A percentile compares a stretch with the other conserved stretches of the same genome.
Evolutionary conservation across 352 stramenopile genomes (phyloP).

Genomic region (Phytophthora fragariae): DNA sequence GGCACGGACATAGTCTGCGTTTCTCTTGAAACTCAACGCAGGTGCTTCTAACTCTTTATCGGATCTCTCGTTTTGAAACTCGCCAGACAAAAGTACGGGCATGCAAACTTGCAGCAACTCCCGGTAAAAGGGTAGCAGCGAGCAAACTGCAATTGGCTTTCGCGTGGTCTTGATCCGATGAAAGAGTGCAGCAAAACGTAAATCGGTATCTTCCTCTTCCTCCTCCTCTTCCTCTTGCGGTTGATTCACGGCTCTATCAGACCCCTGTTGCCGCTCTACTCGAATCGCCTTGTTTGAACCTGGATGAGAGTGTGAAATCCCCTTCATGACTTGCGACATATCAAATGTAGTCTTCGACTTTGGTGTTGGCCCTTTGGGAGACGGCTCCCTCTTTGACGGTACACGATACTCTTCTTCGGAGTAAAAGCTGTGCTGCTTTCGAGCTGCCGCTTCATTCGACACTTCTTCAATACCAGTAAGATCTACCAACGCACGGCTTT

Average conservation of each 20-base stretch:
- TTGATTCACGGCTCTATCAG: conserved; percentile 14
- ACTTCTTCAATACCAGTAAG: conserved; percentile 53
- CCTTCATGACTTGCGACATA: conserved; percentile 73
- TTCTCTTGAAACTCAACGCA: conserved; percentile 71
- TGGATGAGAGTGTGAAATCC: conserved; percentile 62
- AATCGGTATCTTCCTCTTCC: conserved; percentile 49
- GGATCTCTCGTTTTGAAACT: conserved; percentile 66
- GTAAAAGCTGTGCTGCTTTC: conserved; percentile 82
- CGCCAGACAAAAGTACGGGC: conserved; percentile 70
- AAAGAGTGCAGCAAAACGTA: conserved; percentile 73
- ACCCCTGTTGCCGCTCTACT: conserved; percentile 21
- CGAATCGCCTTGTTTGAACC: conserved; percentile 30
- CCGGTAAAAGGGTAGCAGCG: conserved; percentile 84
- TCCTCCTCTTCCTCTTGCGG: conserved; percentile 57
- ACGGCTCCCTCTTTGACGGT: conserved; percentile 28
- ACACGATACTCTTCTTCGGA: conserved; percentile 63
- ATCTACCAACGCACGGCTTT: conserved; percentile 54
- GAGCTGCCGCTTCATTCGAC: conserved; percentile 54
- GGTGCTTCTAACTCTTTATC: conserved; percentile 62
- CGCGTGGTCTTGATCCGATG: conserved; percentile 86
- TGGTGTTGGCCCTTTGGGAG: conserved; percentile 24
- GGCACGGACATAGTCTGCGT: conserved; percentile 75
- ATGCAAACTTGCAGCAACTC: conserved; percentile 82
- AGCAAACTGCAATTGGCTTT: conserved; percentile 74
- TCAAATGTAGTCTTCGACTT: conserved; percentile 59